A percentile compares a stretch with the other conserved stretches of the same genome.
Evolutionary conservation across 2,329 filamentous ascomycete genomes (phyloP).

Genomic region (Massarina eburnea): DNA sequence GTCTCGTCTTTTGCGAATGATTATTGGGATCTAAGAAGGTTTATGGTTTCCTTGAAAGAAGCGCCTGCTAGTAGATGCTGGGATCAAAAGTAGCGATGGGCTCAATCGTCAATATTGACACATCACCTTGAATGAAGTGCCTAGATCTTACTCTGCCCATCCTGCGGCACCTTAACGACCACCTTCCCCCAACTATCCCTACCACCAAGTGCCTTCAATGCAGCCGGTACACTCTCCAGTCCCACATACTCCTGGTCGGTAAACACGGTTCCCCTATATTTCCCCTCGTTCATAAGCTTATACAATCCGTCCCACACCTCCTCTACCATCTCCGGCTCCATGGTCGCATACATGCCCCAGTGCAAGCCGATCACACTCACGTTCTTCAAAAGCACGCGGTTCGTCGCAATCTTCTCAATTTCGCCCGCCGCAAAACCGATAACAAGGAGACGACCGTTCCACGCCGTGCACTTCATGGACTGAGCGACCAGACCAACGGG

Average conservation of each 20-base stretch:
- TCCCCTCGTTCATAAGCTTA: slow-evolving; percentile 72
- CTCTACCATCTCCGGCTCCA: slow-evolving; percentile 70
- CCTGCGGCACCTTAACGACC: slow-evolving; percentile 78
- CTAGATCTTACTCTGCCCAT: slow-evolving; percentile 41
- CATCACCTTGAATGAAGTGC: too few species aligned
- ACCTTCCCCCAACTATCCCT: slow-evolving; percentile 96
- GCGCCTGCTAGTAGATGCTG: too few species aligned
- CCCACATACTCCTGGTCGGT: slow-evolving; percentile 80
- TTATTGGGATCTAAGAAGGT: too few species aligned
- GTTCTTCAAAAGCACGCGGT: slow-evolving; percentile 91
- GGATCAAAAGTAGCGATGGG: too few species aligned
- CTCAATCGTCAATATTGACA: too few species aligned
- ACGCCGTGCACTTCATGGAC: slow-evolving; percentile 87
- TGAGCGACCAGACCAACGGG: slow-evolving; percentile 87
- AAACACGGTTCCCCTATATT: slow-evolving; percentile 81
- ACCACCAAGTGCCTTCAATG: slow-evolving; percentile 74
- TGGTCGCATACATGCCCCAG: slow-evolving; percentile 81
- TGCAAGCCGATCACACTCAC: slow-evolving; percentile 86
- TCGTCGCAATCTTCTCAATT: slow-evolving; percentile 91
- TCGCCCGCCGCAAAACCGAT: slow-evolving; percentile 84
- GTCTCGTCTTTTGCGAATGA: too few species aligned
- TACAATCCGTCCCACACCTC: slow-evolving; percentile 83
- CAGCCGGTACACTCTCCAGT: slow-evolving; percentile 74
- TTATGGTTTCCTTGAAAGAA: too few species aligned
- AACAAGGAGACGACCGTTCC: slow-evolving; percentile 86